A percentile compares a stretch with the other conserved stretches of the same genome.
phyloP scores from a whole-genome alignment of 1,284 basidiomycete species.

The Veloporphyrellus conicus region DNA sequence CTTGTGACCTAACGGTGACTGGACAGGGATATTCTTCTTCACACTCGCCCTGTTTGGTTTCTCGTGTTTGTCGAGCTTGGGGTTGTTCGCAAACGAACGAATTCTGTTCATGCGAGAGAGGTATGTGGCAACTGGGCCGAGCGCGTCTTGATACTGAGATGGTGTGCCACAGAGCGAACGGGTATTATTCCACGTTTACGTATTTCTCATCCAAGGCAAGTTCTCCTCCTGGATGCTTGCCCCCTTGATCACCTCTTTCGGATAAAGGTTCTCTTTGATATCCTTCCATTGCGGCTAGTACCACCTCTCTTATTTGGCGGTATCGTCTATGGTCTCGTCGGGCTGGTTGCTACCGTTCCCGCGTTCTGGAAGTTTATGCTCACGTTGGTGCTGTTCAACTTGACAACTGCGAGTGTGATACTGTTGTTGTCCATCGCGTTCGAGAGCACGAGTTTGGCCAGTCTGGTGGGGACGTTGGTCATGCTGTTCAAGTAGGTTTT shows the following conservation, averaged over 20 bases:
- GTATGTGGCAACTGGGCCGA: slow-evolving; percentile 39
- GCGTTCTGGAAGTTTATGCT: slow-evolving; percentile 98
- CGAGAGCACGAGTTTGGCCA: slow-evolving; percentile 81
- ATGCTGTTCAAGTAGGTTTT: slow-evolving; percentile 93
- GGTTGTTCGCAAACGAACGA: slow-evolving; percentile 89
- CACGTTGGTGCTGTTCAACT: slow-evolving; percentile 89
- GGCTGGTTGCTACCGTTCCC: slow-evolving; percentile 83
- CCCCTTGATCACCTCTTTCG: not conserved
- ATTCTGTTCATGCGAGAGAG: slow-evolving; percentile 95
- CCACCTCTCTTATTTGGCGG: slow-evolving; percentile 93
- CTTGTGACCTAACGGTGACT: not conserved
- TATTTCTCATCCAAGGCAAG: slow-evolving; percentile 90
- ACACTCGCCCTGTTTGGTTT: slow-evolving; percentile 93
- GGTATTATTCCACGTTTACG: slow-evolving; percentile 92
- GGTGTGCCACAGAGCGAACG: slow-evolving; percentile 68
- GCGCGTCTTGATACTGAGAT: slow-evolving; percentile 3
- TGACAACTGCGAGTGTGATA: slow-evolving; percentile 88
- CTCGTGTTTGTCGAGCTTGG: slow-evolving; percentile 88
- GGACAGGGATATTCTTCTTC: slow-evolving; percentile 94
- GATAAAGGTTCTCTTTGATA: slow-evolving; percentile 85
- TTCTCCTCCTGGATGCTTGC: not conserved
- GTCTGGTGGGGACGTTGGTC: slow-evolving; percentile 86
- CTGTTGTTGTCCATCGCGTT: slow-evolving; percentile 87
- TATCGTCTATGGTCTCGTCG: slow-evolving; percentile 91
- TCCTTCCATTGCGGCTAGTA: slow-evolving; percentile 88